These are phyloP conservation scores for Neonectria punicea DNA, from an alignment of 2,329 filamentous ascomycete species.

Conservation along the genomic window DNA sequence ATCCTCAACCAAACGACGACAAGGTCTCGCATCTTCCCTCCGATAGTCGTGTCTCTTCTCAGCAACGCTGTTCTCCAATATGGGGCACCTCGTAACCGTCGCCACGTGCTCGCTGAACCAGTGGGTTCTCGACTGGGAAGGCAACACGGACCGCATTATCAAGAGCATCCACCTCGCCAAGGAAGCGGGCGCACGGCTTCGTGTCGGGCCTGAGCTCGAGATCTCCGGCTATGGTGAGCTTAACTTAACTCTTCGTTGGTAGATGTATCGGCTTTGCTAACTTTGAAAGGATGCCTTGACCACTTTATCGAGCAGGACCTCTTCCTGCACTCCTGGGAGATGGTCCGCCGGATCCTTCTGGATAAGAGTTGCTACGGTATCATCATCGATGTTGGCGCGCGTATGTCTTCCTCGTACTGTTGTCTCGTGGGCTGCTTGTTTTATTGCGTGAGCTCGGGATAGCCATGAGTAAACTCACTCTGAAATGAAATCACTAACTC, in stretches of 20 bases:
- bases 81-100: constrained; percentile 38
- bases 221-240: constrained; percentile 48
- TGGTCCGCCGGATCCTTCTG: constrained; percentile 46
- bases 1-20: not conserved
- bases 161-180: constrained; percentile 71
- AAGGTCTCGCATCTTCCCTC: not conserved
- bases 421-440: constrained; percentile 24
- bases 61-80: constrained; percentile 8
- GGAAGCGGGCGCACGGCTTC: constrained; percentile 68
- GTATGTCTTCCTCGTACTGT: not conserved
- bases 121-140: constrained; percentile 53
- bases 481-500: not conserved
- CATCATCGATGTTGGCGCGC: constrained; percentile 49
- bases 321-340: constrained; percentile 47
- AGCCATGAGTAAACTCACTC: not conserved
- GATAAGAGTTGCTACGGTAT: constrained; percentile 51
- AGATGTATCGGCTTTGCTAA: not conserved
- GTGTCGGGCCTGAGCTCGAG: constrained; percentile 67
- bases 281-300: constrained; percentile 62
- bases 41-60: not conserved
- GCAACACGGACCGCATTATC: constrained; percentile 71
- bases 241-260: constrained; percentile 27
- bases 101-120: constrained; percentile 52
- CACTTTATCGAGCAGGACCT: constrained; percentile 66
- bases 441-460: not conserved